Percentiles rank a stretch among this genome's conserved stretches.
Evolutionary conservation across 108 stramenopile genomes (phyloP).

Genomic region (Cyclotella atomus): DNA sequence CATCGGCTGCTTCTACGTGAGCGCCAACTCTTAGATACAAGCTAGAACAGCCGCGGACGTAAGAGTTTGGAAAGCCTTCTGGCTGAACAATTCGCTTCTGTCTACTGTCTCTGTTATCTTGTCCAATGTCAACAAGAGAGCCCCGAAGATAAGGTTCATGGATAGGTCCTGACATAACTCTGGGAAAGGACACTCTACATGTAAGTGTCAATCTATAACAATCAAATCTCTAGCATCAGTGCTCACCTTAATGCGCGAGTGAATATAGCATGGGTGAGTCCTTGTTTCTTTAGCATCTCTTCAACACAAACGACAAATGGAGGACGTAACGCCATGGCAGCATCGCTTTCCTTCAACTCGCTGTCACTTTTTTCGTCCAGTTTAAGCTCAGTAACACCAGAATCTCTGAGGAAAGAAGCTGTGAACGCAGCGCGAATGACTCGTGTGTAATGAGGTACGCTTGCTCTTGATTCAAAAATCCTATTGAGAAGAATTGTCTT

Average conservation of each 20-base stretch:
- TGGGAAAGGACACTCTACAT: neutral
- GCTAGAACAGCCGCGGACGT: conserved; percentile 72
- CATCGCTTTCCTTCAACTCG: conserved; percentile 19
- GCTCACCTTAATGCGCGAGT: conserved; percentile 66
- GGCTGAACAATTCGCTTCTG: conserved; percentile 66
- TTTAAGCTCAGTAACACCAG: conserved; percentile 56
- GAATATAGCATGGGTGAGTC: conserved; percentile 81
- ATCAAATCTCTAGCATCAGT: neutral
- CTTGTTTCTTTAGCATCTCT: conserved; percentile 81
- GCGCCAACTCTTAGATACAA: conserved; percentile 83
- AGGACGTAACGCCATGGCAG: conserved; percentile 39
- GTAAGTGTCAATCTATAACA: neutral
- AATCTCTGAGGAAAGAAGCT: conserved; percentile 75
- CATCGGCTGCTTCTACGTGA: conserved; percentile 79
- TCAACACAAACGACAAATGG: conserved; percentile 85
- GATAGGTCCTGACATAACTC: conserved; percentile 76
- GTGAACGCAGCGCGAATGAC: conserved; percentile 81
- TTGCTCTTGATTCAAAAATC: conserved; percentile 74
- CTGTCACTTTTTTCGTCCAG: conserved; percentile 24
- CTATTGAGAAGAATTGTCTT: conserved; percentile 68
- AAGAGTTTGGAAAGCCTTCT: conserved; percentile 91
- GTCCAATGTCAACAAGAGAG: conserved; percentile 79
- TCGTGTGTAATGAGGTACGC: conserved; percentile 76
- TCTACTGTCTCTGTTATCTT: conserved; percentile 54
- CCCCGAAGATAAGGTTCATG: conserved; percentile 82